Base-by-base conservation (phyloP, 495 filamentous ascomycete genomes). In the Beverwykella pulmonaria region DNA sequence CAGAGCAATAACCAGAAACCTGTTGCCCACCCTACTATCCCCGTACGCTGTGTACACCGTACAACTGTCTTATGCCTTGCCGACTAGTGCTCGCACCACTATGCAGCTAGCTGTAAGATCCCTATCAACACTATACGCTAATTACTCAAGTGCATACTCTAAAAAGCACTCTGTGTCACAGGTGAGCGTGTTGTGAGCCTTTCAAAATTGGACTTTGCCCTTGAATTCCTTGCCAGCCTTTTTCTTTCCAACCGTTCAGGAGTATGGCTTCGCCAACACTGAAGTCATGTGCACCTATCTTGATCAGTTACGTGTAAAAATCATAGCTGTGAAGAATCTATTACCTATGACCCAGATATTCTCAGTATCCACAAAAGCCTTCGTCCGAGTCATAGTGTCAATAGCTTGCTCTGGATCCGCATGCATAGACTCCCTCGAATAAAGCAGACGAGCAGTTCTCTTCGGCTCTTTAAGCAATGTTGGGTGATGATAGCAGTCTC, bases 401-500 rank as follows among this genome's bases (percentile, higher is more conserved):
- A 69, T 52, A 12, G 66, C 66, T 9, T 52, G 19, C 8, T 54
- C 59, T 7, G 53, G 46, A 34, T 69, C 59, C 1, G 47, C 53
- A 52, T 69, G 66, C 66, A 69, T 69, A 9, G 30, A 23, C 6
- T 17, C n/a, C 25, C 57, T 69, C 1, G 59, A 53, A 34, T 29
- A 53, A 10, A 53, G 66, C 23, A 53, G 53, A 23, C 66, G 50
- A 27, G 66, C 66, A 1, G 60, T 69, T 32, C 59, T 55, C 44
- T 36, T 25, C 17, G 66, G 66, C 17, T 69, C 66, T 29, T 48
- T 46, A 44, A 69, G 59, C 22, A 69, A 20, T 12, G 26, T 20
- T 1, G 66, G 59, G 48, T 69, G 66, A 27, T 69, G 66, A n/a
- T 49, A 63, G 46, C 59, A 63, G 26, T 69, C 66, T 0, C 66